Conservation (phyloP, 495 filamentous ascomycete species). For the Achaetomiella virescens region DNA sequence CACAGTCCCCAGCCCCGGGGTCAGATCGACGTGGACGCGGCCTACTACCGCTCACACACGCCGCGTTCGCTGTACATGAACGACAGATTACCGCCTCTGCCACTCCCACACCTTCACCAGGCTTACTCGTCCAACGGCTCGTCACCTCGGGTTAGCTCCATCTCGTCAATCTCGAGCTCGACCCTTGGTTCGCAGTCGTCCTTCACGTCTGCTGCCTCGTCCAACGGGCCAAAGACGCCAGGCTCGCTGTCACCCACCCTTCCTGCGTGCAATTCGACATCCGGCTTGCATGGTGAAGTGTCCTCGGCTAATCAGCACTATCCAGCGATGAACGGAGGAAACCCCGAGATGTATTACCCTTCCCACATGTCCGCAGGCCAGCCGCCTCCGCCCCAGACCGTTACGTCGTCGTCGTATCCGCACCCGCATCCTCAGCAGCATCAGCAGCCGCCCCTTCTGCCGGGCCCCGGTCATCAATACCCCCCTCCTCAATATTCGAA, state of each 20-base stretch:
- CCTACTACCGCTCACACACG: constrained; percentile 66
- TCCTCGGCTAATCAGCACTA: constrained; percentile 51
- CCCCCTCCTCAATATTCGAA: constrained; percentile 49
- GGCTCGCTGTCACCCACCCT: constrained; percentile 41
- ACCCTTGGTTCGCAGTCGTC: constrained; percentile 48
- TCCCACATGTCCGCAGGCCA: constrained; percentile 77
- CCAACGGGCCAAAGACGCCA: constrained; percentile 53
- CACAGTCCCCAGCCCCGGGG: constrained; percentile 87
- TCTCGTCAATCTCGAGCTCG: constrained; percentile 51
- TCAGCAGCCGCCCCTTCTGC: constrained; percentile 61
- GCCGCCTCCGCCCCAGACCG: constrained; percentile 72
- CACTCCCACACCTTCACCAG: constrained; percentile 58
- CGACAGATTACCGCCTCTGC: constrained; percentile 73
- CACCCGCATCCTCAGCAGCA: not conserved
- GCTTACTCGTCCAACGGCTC: constrained; percentile 60
- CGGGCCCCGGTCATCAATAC: constrained; percentile 66
- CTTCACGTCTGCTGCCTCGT: constrained; percentile 48
- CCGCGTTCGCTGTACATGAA: constrained; percentile 60
- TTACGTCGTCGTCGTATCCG: constrained; percentile 69
- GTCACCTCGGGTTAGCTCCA: constrained; percentile 63
- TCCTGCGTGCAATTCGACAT: constrained; percentile 33
- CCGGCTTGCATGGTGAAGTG: constrained; percentile 36
- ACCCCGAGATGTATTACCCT: constrained; percentile 76
- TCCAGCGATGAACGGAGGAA: constrained; percentile 75
- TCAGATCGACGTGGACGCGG: constrained; percentile 63